Evolutionary conservation across 1,284 basidiomycete species (phyloP).

Genomic region (Trichosporon inkin): DNA sequence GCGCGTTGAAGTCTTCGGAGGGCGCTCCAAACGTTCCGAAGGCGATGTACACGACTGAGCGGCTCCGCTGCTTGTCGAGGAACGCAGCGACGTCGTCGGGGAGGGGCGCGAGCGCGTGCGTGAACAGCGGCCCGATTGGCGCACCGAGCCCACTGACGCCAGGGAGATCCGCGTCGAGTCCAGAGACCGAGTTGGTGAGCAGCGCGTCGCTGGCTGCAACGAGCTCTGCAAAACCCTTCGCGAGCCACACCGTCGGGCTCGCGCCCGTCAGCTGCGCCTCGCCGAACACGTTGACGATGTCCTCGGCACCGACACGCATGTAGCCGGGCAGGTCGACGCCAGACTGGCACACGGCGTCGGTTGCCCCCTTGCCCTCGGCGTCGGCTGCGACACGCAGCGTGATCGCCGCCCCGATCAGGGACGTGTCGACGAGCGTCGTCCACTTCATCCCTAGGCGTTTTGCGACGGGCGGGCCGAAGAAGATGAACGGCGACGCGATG

Average conservation of each 20-base stretch:
- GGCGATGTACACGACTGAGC: not conserved
- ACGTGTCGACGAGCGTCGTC: conserved; percentile 1
- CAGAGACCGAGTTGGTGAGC: not conserved
- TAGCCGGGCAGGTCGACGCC: not conserved
- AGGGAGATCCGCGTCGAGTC: not conserved
- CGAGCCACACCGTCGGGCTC: not conserved
- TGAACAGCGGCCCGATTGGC: not conserved
- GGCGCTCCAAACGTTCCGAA: not conserved
- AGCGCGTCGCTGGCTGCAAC: not conserved
- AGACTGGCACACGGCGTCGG: not conserved
- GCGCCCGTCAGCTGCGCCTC: not conserved
- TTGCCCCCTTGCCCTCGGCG: not conserved
- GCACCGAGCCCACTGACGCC: not conserved
- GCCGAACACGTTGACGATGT: not conserved
- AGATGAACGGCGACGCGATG: not conserved
- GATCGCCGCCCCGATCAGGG: not conserved
- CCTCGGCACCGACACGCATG: not conserved
- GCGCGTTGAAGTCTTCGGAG: not conserved
- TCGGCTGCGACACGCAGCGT: not conserved
- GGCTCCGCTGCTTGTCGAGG: not conserved
- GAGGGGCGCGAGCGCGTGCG: not conserved
- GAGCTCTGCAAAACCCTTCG: not conserved
- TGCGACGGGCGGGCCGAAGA: not conserved
- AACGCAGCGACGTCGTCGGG: not conserved
- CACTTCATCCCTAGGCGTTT: not conserved